Conservation (phyloP, 1,139 yeast genomes). For the Hansenula lynferdii region DNA sequence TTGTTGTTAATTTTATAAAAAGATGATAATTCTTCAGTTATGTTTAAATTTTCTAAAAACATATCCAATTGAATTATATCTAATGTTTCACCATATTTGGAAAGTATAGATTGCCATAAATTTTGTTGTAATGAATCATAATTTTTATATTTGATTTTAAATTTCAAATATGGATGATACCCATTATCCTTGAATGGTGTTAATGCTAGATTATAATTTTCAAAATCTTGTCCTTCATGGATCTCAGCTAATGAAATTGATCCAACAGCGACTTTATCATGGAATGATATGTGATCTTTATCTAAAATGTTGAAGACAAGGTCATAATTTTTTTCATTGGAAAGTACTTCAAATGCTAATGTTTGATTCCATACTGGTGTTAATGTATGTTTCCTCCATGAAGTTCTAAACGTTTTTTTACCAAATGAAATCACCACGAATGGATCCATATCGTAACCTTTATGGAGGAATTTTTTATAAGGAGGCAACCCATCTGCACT, state of each 20-base stretch:
- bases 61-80: slow-evolving; percentile 21
- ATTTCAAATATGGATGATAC: slow-evolving; percentile 49
- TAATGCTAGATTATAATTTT: slow-evolving; percentile 31
- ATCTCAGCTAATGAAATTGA: slow-evolving; percentile 45
- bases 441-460: slow-evolving; percentile 94
- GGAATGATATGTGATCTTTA: slow-evolving; percentile 75
- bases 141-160: slow-evolving; percentile 65
- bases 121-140: slow-evolving; percentile 60
- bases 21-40: slow-evolving; percentile 15
- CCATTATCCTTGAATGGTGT: slow-evolving; percentile 27
- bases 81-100: slow-evolving; percentile 38
- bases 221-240: slow-evolving; percentile 6
- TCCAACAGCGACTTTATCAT: slow-evolving; percentile 74
- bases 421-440: slow-evolving; percentile 92
- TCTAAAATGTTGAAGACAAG: slow-evolving; percentile 74
- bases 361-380: slow-evolving; percentile 82
- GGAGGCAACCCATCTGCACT: slow-evolving; percentile 74
- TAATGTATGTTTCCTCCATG: slow-evolving; percentile 78
- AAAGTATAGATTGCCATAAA: slow-evolving; percentile 65
- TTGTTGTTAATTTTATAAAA: slow-evolving; percentile 15
- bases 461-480: slow-evolving; percentile 51
- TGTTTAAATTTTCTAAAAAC: slow-evolving; percentile 17
- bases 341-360: slow-evolving; percentile 70
- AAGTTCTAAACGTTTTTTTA: slow-evolving; percentile 79
- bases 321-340: slow-evolving; percentile 60